Evolutionary conservation across 805 yeast species (phyloP).

Genomic region (Myxozyma geophila): DNA sequence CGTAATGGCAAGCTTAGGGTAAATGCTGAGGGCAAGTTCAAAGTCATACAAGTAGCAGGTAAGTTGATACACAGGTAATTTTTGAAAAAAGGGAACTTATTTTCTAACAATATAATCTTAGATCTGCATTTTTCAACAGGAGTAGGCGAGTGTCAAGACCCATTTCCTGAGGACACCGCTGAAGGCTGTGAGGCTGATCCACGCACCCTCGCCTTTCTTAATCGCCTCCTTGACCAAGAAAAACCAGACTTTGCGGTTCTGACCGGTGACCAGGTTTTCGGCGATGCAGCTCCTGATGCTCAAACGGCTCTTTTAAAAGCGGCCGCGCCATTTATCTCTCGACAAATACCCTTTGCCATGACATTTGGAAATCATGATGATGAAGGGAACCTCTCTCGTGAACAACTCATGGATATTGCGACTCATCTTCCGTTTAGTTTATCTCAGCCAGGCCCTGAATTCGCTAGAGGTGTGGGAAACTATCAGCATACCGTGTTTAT

Average conservation of each 20-base stretch:
- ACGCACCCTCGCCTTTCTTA: slow-evolving; percentile 65
- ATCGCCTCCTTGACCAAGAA: slow-evolving; percentile 69
- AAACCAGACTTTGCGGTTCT: slow-evolving; percentile 82
- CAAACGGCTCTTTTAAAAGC: slow-evolving; percentile 82
- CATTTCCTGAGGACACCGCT: slow-evolving; percentile 39
- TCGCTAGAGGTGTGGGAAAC: slow-evolving; percentile 83
- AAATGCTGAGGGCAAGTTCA: slow-evolving; percentile 58
- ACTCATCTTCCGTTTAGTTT: slow-evolving; percentile 70
- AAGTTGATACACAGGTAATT: background rate
- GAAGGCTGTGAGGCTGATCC: slow-evolving; percentile 77
- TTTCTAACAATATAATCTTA: background rate
- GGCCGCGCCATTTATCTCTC: slow-evolving; percentile 64
- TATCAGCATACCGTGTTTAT: slow-evolving; percentile 57
- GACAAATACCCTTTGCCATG: slow-evolving; percentile 80
- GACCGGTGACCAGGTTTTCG: slow-evolving; percentile 92
- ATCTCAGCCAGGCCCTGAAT: slow-evolving; percentile 64
- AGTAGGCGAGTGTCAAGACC: slow-evolving; percentile 75
- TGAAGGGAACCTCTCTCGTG: slow-evolving; percentile 71
- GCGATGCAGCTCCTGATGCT: slow-evolving; percentile 77
- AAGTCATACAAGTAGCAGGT: slow-evolving; percentile 73
- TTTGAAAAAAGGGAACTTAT: background rate
- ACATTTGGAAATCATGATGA: slow-evolving; percentile 94
- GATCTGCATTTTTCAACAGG: slow-evolving; percentile 87
- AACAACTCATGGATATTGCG: slow-evolving; percentile 61
- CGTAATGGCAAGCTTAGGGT: slow-evolving; percentile 47